phyloP scores from a whole-genome alignment of 495 filamentous ascomycete species.

The Tuber borchii region DNA sequence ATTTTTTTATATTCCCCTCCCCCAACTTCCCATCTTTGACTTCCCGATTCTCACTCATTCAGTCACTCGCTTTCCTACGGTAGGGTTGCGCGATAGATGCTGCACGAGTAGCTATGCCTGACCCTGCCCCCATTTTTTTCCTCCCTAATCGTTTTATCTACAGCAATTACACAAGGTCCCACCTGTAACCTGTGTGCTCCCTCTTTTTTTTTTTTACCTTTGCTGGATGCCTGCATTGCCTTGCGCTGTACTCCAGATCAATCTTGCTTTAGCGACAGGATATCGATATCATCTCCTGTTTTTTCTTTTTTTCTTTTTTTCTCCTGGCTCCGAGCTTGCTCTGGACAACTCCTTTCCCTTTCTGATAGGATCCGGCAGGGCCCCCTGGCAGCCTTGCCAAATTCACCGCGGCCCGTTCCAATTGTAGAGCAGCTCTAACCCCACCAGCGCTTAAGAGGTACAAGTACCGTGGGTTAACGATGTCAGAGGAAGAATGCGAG shows the following conservation, averaged over 20 bases:
- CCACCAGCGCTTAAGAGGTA: constrained; percentile 21
- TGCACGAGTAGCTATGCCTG: not conserved
- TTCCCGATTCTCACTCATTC: not conserved
- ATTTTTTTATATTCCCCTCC: not conserved
- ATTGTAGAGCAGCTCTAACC: constrained; percentile 16
- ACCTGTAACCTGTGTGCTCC: not conserved
- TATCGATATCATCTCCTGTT: constrained; percentile 19
- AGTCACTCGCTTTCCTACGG: not conserved
- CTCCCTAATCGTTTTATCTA: not conserved
- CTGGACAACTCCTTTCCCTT: constrained; percentile 20
- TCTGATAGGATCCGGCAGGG: constrained; percentile 28
- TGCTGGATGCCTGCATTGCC: constrained; percentile 8
- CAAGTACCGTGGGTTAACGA: not conserved
- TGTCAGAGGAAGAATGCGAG: not conserved
- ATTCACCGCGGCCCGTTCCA: constrained; percentile 29
- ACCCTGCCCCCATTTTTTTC: not conserved
- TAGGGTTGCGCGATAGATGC: not conserved
- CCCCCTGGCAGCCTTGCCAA: constrained; percentile 33
- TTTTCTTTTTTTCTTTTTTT: not conserved
- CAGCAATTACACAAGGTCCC: not conserved
- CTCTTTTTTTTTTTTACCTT: not conserved
- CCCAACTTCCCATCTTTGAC: not conserved
- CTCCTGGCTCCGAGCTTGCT: not conserved
- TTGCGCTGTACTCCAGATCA: constrained; percentile 31
- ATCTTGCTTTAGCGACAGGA: constrained; percentile 33